Base-by-base conservation (phyloP, 2,329 filamentous ascomycete species). In the Botrytis paeoniae region DNA sequence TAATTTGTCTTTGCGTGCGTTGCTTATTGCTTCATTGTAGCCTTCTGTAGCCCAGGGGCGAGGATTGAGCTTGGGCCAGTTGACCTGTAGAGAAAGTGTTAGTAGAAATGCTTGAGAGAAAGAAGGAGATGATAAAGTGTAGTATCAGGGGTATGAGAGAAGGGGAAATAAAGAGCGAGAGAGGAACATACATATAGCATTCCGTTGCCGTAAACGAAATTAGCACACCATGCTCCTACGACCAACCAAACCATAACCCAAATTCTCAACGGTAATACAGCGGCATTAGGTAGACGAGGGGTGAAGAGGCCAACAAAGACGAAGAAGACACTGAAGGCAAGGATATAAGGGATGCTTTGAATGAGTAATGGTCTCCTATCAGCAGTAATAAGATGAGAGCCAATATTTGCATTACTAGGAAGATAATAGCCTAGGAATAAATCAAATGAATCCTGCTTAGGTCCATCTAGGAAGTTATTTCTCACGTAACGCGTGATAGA, bases 41-140 rank as follows among this genome's bases (percentile, higher is more conserved):
- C 94, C 94, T 79, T 99, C 96, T 10, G 89, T 88, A 4, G 94
- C 95, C 83, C 92, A 97, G 3, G 93, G 89, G 25, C 94, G 91
- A 18, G 94, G 95, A 82, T 97, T 97, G 65, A 99, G 89, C 81
- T 97, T 98, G 16, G 96, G 96, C 96, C 97, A 99, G 84, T 98
- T 98, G 77, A 98, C 95, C 94, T 97, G 75, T 62, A 69, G 43
- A 37, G 59, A 20, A 39, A 25, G 48, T 29, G 25, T 72, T 45
- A 59, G 22, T 48, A 66, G 25, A 45, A 39, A 35, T 25, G 22
- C 4, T 37, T 37, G 54, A 12, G 10, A 18, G 29, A 39, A 51
- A 54, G 10, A n/a, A n/a, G 22, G 14, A 43, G 16, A 65, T 18
- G 14, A 18, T n/a, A 4, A 25, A 25, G 25, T 25, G 10, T n/a